A percentile compares a stretch with the other conserved stretches of the same genome.
Evolutionary conservation across 2,329 filamentous ascomycete genomes (phyloP).

Genomic region (Alternaria ventricosa): DNA sequence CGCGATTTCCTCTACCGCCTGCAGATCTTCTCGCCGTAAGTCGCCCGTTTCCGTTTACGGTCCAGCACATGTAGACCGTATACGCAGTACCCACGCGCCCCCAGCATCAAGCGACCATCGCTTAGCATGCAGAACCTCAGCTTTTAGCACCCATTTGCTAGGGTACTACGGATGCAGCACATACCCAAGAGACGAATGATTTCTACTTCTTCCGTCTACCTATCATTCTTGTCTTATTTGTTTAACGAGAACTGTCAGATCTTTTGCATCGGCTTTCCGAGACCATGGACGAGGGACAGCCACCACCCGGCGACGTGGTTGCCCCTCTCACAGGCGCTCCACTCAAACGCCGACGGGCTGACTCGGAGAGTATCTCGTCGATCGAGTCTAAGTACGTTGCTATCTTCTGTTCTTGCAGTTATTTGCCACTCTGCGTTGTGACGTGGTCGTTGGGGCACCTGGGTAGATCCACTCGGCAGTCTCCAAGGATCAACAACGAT

Average conservation of each 20-base stretch:
- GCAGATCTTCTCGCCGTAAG: constrained; percentile 12
- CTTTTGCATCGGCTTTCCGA: constrained; percentile 35
- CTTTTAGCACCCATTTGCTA: constrained; percentile 15
- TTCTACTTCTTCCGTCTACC: constrained; percentile 7
- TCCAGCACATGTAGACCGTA: constrained; percentile 15
- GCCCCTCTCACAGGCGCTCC: constrained; percentile 43
- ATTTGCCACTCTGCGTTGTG: background rate
- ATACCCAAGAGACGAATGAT: constrained; percentile 1
- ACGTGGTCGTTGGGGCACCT: background rate
- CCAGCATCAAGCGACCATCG: constrained; percentile 31
- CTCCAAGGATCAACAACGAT: background rate
- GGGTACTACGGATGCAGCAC: constrained; percentile 11
- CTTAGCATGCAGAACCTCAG: constrained; percentile 29
- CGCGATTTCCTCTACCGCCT: background rate
- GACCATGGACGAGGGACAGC: constrained; percentile 47
- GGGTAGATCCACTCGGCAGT: background rate
- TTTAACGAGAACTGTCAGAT: constrained; percentile 19
- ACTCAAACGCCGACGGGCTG: constrained; percentile 41
- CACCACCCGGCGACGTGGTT: constrained; percentile 46
- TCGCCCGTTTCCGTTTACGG: constrained; percentile 16
- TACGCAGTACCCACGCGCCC: constrained; percentile 22
- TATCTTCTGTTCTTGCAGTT: constrained; percentile 2
- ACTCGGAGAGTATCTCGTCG: constrained; percentile 43
- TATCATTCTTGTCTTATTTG: constrained; percentile 22
- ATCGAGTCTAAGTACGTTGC: constrained; percentile 43